phyloP scores from a whole-genome alignment of 1,284 basidiomycete genomes.

The Vanrija pseudolonga region DNA sequence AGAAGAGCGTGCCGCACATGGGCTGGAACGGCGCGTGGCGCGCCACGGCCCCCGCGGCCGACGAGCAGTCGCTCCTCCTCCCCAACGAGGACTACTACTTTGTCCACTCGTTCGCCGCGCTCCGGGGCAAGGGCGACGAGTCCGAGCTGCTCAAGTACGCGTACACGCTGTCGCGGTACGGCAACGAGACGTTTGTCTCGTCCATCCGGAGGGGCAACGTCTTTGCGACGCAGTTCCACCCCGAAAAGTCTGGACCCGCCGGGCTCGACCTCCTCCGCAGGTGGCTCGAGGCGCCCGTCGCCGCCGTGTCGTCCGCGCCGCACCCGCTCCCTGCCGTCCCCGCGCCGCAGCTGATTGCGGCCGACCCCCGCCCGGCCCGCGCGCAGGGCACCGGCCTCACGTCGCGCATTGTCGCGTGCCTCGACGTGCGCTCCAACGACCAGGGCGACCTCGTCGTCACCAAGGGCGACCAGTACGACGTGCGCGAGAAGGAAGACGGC shows the following conservation, averaged over 20 bases:
- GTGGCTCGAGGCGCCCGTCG: slow-evolving; percentile 66
- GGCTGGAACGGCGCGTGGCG: slow-evolving; percentile 79
- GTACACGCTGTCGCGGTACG: slow-evolving; percentile 88
- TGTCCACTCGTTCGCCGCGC: slow-evolving; percentile 86
- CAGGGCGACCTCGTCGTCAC: slow-evolving; percentile 96
- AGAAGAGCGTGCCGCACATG: slow-evolving; percentile 93
- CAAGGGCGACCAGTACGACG: slow-evolving; percentile 99
- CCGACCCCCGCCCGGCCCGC: slow-evolving; percentile 20
- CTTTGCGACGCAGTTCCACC: slow-evolving; percentile 96
- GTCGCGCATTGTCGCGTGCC: slow-evolving; percentile 93
- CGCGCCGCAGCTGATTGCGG: not conserved
- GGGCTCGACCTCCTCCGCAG: slow-evolving; percentile 75
- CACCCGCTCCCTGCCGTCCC: slow-evolving; percentile 9
- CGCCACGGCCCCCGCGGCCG: slow-evolving; percentile 18
- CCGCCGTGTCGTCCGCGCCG: slow-evolving; percentile 24
- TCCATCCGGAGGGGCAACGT: slow-evolving; percentile 79
- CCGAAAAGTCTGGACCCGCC: slow-evolving; percentile 93
- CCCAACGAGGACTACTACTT: slow-evolving; percentile 77
- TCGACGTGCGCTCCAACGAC: slow-evolving; percentile 97
- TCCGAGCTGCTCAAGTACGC: slow-evolving; percentile 59
- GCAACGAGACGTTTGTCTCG: slow-evolving; percentile 86
- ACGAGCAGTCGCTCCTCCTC: slow-evolving; percentile 46
- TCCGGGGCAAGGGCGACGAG: slow-evolving; percentile 57
- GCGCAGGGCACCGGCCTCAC: slow-evolving; percentile 64
- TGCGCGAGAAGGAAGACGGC: slow-evolving; percentile 69